Conservation (phyloP, 352 stramenopile species). For the Phytophthora fragariaefolia region DNA sequence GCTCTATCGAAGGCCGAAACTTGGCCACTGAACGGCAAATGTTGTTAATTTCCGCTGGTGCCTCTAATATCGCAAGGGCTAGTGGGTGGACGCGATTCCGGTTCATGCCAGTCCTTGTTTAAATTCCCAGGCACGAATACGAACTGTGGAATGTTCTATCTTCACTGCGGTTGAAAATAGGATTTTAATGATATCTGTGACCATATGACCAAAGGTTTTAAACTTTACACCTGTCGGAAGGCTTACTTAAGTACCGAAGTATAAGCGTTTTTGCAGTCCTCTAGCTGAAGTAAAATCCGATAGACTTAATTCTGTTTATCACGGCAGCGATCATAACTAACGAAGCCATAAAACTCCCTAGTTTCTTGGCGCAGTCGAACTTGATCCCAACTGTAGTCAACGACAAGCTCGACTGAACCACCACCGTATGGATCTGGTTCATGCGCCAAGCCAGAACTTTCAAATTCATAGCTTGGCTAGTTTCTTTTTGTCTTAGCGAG, state of each 20-base stretch:
- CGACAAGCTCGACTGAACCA: neutral
- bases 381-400: neutral
- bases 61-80: neutral
- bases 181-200: too few relatives aligned
- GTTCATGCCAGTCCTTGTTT: too few relatives aligned
- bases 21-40: neutral
- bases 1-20: neutral
- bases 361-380: neutral
- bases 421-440: neutral
- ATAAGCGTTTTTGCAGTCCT: too few relatives aligned
- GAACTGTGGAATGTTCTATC: neutral
- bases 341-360: neutral
- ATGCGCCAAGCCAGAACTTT: neutral
- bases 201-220: too few relatives aligned
- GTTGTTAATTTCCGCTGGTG: neutral
- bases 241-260: too few relatives aligned
- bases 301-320: neutral
- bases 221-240: too few relatives aligned
- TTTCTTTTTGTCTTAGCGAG: neutral
- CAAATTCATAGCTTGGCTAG: neutral
- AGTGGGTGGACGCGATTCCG: neutral
- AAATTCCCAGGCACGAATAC: too few relatives aligned
- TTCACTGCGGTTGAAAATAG: neutral
- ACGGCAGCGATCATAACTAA: neutral
- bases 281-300: neutral